Evolutionary conservation across 139 green algal genomes (phyloP).

Genomic region (Tetratostichococcus sp.): DNA sequence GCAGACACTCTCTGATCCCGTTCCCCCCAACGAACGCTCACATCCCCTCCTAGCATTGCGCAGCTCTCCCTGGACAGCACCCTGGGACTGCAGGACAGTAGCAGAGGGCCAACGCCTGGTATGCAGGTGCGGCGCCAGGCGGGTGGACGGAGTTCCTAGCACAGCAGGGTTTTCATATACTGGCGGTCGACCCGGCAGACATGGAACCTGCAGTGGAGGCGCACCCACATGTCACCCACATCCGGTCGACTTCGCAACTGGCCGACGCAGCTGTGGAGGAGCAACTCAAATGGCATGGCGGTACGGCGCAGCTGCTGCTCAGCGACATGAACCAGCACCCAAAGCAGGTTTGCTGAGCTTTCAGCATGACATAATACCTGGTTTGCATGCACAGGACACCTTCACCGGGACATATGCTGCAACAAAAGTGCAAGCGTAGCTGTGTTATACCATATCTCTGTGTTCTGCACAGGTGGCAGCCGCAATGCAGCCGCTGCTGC

Average conservation of each 20-base stretch:
- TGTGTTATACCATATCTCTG: no score
- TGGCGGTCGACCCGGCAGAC: neutral
- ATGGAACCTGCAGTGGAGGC: neutral
- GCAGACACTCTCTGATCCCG: no score
- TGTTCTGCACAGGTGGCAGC: neutral
- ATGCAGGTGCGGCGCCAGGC: neutral
- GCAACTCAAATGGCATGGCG: neutral
- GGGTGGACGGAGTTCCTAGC: neutral
- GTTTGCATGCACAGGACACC: no score
- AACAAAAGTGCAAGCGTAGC: no score
- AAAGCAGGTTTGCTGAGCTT: neutral
- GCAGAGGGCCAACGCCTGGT: no score
- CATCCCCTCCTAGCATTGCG: no score
- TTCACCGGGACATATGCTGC: no score
- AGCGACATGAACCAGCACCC: constrained; percentile 18
- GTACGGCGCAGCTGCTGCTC: constrained; percentile 4
- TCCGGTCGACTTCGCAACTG: neutral
- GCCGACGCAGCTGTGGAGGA: neutral
- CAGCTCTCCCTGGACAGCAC: no score
- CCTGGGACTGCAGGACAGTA: no score
- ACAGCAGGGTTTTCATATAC: neutral
- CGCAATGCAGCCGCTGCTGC: constrained; percentile 6
- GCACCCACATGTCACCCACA: neutral
- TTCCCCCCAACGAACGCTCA: no score
- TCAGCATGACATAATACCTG: no score